Base-by-base conservation (phyloP, 2,329 filamentous ascomycete genomes). In the Colletotrichum falcatum region DNA sequence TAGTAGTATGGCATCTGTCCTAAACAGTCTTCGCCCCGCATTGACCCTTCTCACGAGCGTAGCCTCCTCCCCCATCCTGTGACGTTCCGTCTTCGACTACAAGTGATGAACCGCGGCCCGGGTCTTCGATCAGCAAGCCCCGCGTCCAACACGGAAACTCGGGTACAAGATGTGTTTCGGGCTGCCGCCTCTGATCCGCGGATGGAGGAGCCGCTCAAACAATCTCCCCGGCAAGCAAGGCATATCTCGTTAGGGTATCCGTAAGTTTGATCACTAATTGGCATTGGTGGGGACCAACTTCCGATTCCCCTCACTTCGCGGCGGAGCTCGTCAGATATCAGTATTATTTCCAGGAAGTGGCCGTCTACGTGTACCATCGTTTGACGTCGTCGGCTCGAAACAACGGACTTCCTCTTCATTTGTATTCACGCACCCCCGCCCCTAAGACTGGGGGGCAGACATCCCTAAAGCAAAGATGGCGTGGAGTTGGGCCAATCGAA, bases 401-500 rank as follows among this genome's bases (percentile, higher is more conserved):
- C 9, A 48, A 35, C 5, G 30, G 30, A 18, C 37, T 48, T 14
- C 20, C 20, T 39, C 16, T 23, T 62, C 58, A 26, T 62, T 30
- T 67, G 51, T 46, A 37, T 42, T 42, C 14, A 14, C 14, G 8
- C 16, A 9, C 18, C 39, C 42, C 18, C 8, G 16, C 14, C 18
- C 16, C 66, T 30, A 30, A 30, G 51, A 51, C 9, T 58, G 44
- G 14, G 67, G 63, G 63, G 33, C 42, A 67, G 35, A 23, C 35
- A 39, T 58, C 53, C 28, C 49, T 28, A 26, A 28, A 35, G 51
- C 42, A 28, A 14, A 39, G 28, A 20, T 16, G 6, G 28, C 42
- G 49, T 53, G 51, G 42, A 70, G 56, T 44, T 26, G 53, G 54
- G 33, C 51, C 53, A 68, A n/a, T 67, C 20, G 18, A 20, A 28